A percentile compares a stretch with the other conserved stretches of the same genome.
These are phyloP conservation scores for Magnusiomyces fungicola DNA, from an alignment of 1,139 yeast genomes.

Conservation along the genomic window DNA sequence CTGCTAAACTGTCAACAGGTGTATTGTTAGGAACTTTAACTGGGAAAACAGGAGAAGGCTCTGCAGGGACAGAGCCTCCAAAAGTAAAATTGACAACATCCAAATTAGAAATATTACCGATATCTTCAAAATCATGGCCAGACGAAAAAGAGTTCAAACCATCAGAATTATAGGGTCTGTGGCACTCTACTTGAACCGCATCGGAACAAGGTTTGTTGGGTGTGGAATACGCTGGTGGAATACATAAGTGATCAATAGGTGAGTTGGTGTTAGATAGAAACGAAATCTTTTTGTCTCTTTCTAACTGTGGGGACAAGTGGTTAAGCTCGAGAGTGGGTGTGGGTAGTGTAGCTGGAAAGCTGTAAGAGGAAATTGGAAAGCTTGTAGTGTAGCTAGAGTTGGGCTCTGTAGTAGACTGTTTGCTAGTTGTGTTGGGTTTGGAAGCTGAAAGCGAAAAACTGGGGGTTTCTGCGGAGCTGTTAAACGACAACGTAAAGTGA, in stretches of 20 bases:
- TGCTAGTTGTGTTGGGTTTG: constrained; percentile 2
- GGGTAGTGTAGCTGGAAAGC: too few relatives aligned
- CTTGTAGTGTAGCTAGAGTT: neutral
- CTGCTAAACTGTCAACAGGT: constrained; percentile 5
- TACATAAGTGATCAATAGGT: neutral
- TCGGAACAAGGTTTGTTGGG: neutral
- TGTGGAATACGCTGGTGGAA: neutral
- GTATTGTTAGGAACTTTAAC: constrained; percentile 6
- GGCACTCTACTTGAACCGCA: too few relatives aligned
- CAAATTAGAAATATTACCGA: neutral
- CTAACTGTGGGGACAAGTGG: neutral
- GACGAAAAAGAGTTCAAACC: neutral
- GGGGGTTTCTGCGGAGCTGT: neutral
- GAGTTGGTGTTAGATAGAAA: neutral
- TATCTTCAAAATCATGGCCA: neutral
- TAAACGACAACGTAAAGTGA: constrained; percentile 1
- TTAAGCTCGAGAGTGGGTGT: neutral
- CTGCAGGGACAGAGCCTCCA: neutral
- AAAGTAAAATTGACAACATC: neutral
- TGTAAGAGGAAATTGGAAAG: too few relatives aligned
- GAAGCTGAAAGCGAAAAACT: neutral
- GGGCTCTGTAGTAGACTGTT: too few relatives aligned
- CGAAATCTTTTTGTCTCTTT: neutral
- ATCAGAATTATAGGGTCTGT: too few relatives aligned
- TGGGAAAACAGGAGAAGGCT: neutral